phyloP scores from a whole-genome alignment of 805 yeast genomes.

The Suhomyces faveliae region DNA sequence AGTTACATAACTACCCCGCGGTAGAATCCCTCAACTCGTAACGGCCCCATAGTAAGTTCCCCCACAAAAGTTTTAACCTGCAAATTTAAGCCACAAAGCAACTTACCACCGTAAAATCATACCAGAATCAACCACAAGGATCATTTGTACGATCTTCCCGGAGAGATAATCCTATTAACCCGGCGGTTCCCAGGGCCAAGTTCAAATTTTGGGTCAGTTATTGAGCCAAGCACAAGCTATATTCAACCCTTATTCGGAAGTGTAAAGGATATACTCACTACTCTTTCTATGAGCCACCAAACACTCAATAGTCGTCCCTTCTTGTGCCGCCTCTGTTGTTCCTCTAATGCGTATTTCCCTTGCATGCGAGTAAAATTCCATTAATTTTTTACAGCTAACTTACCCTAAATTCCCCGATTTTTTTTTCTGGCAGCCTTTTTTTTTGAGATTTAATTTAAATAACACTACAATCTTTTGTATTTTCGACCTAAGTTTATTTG shows the following conservation, averaged over 20 bases:
- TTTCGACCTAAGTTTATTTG: background rate
- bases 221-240: background rate
- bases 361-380: background rate
- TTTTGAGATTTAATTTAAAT: background rate
- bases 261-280: background rate
- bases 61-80: background rate
- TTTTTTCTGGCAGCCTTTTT: background rate
- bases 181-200: background rate
- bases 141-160: background rate
- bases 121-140: background rate
- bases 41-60: background rate
- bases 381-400: background rate
- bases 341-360: background rate
- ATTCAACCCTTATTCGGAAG: background rate
- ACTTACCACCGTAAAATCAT: background rate
- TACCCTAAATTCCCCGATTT: background rate
- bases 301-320: background rate
- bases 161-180: background rate
- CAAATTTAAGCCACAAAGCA: background rate
- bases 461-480: background rate
- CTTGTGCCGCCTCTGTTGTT: background rate
- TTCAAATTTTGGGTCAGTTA: background rate
- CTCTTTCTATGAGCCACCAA: background rate
- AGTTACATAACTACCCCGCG: background rate
- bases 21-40: background rate